Conservation (phyloP, 2,329 filamentous ascomycete species). For the Sclerotinia spermophila region DNA sequence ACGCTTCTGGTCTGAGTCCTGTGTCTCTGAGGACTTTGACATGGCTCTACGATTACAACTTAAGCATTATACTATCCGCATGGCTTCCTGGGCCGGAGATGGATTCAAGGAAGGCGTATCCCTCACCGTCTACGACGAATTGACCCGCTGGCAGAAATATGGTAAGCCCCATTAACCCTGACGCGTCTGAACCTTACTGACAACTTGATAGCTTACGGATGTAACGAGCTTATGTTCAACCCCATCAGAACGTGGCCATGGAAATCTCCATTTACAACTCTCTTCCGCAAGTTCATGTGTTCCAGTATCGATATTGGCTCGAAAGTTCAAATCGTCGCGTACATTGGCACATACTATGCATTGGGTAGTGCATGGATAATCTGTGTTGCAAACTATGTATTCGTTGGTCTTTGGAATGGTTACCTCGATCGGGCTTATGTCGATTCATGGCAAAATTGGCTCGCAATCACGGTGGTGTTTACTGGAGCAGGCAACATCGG, state of each 20-base stretch:
- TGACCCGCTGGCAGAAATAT: conserved; percentile 70
- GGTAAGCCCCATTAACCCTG: not conserved
- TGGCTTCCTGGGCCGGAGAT: conserved; percentile 64
- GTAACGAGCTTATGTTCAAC: conserved; percentile 67
- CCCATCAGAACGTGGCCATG: conserved; percentile 59
- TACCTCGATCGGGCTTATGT: conserved; percentile 63
- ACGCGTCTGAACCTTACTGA: not conserved
- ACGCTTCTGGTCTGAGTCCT: conserved; percentile 71
- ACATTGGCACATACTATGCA: conserved; percentile 60
- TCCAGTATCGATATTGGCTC: conserved; percentile 60
- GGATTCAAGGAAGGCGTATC: conserved; percentile 73
- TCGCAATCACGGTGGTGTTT: conserved; percentile 64
- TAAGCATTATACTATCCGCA: conserved; percentile 63
- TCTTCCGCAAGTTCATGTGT: conserved; percentile 58
- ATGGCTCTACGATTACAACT: conserved; percentile 69
- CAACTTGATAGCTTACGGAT: conserved; percentile 52
- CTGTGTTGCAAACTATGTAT: conserved; percentile 65
- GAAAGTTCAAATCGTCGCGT: conserved; percentile 68
- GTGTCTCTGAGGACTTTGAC: conserved; percentile 76
- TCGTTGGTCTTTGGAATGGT: conserved; percentile 67
- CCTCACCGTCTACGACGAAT: conserved; percentile 68
- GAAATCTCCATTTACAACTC: conserved; percentile 60
- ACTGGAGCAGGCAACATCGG: conserved; percentile 46
- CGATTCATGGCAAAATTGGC: conserved; percentile 61
- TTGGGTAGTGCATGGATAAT: conserved; percentile 64